Evolutionary conservation across 2,329 filamentous ascomycete species (phyloP).

Genomic region (Trichoderma koningii): DNA sequence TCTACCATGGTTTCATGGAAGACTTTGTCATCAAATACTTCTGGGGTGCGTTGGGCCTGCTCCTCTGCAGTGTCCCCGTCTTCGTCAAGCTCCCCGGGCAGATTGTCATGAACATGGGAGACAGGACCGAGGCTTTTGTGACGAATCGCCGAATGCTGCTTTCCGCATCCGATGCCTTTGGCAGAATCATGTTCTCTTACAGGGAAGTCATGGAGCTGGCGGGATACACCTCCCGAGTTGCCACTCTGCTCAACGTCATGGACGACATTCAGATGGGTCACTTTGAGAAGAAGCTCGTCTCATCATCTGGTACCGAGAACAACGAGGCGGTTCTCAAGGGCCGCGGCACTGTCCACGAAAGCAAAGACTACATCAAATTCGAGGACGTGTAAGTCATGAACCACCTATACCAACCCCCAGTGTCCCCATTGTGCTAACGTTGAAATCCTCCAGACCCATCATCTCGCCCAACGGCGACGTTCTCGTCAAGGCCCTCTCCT

Average conservation of each 20-base stretch:
- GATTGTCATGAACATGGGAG: conserved; percentile 65
- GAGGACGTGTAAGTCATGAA: conserved; percentile 64
- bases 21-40: conserved; percentile 99
- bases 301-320: conserved; percentile 76
- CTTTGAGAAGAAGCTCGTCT: conserved; percentile 96
- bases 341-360: conserved; percentile 79
- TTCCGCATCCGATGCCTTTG: conserved; percentile 92
- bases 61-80: conserved; percentile 92
- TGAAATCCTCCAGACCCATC: conserved; percentile 62
- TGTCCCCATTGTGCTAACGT: neutral
- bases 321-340: conserved; percentile 82
- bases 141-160: conserved; percentile 91
- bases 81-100: conserved; percentile 89
- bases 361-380: conserved; percentile 75
- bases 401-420: neutral
- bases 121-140: conserved; percentile 77
- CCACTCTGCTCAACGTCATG: conserved; percentile 88
- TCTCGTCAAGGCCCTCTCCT: conserved; percentile 80
- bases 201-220: conserved; percentile 96
- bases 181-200: conserved; percentile 96
- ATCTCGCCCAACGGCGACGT: conserved; percentile 97
- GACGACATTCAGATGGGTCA: conserved; percentile 85
- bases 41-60: conserved; percentile 89
- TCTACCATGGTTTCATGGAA: conserved; percentile 99
- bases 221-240: conserved; percentile 90